phyloP scores from a whole-genome alignment of 495 filamentous ascomycete genomes.

The Parathielavia appendiculata region DNA sequence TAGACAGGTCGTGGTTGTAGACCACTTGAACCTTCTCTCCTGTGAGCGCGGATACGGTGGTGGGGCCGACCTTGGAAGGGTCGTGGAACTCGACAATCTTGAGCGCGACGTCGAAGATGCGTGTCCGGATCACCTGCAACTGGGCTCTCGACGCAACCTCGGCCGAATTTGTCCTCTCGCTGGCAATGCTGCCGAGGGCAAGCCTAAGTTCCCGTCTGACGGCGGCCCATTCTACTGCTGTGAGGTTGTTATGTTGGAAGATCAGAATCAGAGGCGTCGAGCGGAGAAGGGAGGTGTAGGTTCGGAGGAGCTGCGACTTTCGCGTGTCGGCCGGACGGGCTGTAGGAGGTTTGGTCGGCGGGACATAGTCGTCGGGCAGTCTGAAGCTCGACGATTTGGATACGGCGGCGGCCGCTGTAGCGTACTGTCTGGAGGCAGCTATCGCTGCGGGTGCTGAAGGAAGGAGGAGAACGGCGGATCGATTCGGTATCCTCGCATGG shows the following conservation, averaged over 20 bases:
- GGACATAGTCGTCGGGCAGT: slow-evolving; percentile 52
- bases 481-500: slow-evolving; percentile 20
- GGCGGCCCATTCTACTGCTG: slow-evolving; percentile 77
- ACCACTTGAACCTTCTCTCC: slow-evolving; percentile 39
- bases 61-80: slow-evolving; percentile 40
- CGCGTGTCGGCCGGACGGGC: slow-evolving; percentile 79
- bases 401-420: slow-evolving; percentile 36
- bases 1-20: slow-evolving; percentile 71
- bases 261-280: slow-evolving; percentile 83
- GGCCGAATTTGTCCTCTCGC: slow-evolving; percentile 1
- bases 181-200: slow-evolving; percentile 58
- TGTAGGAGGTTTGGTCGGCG: slow-evolving; percentile 79
- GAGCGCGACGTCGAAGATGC: slow-evolving; percentile 79
- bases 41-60: slow-evolving; percentile 17
- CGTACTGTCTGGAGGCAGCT: slow-evolving; percentile 32
- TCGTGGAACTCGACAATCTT: slow-evolving; percentile 83
- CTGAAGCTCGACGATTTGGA: slow-evolving; percentile 39
- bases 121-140: slow-evolving; percentile 77
- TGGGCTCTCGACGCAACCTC: slow-evolving; percentile 52
- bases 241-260: slow-evolving; percentile 96
- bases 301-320: slow-evolving; percentile 89
- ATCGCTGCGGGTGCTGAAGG: slow-evolving; percentile 18
- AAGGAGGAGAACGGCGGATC: slow-evolving; percentile 19
- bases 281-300: slow-evolving; percentile 88
- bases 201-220: slow-evolving; percentile 73